Evolutionary conservation across 2,329 filamentous ascomycete genomes (phyloP).

Genomic region (Nigrospora sphaerica): DNA sequence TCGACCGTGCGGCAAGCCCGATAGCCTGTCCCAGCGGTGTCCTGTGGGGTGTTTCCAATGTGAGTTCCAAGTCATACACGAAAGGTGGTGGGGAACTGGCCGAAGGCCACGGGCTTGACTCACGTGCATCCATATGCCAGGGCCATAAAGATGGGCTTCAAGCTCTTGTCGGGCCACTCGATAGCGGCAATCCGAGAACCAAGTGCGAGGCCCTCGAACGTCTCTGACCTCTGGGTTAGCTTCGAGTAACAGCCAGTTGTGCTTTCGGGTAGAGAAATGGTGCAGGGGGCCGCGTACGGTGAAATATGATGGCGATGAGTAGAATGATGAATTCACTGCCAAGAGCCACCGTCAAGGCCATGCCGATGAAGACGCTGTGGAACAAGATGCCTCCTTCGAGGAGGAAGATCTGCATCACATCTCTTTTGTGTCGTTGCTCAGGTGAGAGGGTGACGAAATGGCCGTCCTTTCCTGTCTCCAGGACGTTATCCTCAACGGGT

Average conservation of each 20-base stretch:
- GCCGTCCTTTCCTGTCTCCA: neutral
- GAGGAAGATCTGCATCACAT: slow-evolving; percentile 51
- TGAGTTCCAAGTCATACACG: no score
- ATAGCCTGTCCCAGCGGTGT: slow-evolving; percentile 70
- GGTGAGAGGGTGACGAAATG: neutral
- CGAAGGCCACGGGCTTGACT: slow-evolving; percentile 22
- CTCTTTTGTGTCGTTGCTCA: slow-evolving; percentile 31
- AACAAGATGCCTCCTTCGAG: slow-evolving; percentile 60
- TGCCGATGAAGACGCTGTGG: slow-evolving; percentile 53
- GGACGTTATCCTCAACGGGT: neutral
- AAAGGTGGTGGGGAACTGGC: no score
- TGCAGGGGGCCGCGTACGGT: slow-evolving; percentile 14
- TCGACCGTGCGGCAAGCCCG: slow-evolving; percentile 59
- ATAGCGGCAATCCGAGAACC: slow-evolving; percentile 57
- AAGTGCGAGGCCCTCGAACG: slow-evolving; percentile 51
- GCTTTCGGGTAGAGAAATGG: neutral
- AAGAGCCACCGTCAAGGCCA: slow-evolving; percentile 47
- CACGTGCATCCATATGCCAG: slow-evolving; percentile 48
- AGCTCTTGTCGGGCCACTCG: slow-evolving; percentile 28
- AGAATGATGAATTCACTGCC: slow-evolving; percentile 43
- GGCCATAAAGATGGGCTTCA: slow-evolving; percentile 50
- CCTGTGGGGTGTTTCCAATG: slow-evolving; percentile 22
- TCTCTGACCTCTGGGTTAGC: slow-evolving; percentile 21
- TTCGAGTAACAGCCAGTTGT: neutral
- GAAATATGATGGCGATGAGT: slow-evolving; percentile 48